These are phyloP conservation scores for Sporothrix luriei DNA, from an alignment of 2,329 filamentous ascomycete species.

Conservation along the genomic window DNA sequence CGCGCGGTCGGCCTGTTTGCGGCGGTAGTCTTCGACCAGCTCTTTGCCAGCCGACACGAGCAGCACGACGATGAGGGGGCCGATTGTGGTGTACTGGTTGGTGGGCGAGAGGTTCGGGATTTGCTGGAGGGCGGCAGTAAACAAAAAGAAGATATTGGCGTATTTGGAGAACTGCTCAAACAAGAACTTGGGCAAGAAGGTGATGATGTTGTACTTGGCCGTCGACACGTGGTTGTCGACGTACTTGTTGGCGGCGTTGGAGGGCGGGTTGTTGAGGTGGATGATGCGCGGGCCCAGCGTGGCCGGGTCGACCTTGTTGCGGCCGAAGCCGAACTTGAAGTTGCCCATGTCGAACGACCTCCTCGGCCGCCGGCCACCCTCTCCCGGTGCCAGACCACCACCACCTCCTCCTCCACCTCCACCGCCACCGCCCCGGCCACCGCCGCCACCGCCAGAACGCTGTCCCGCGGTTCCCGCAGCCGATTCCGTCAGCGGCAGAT, in stretches of 20 bases:
- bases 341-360: conserved; percentile 70
- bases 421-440: not conserved
- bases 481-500: conserved; percentile 86
- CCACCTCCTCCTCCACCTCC: conserved; percentile 45
- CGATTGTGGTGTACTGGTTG: conserved; percentile 94
- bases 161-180: conserved; percentile 99
- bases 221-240: conserved; percentile 97
- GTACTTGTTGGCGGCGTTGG: conserved; percentile 86
- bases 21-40: conserved; percentile 86
- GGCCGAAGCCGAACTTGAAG: conserved; percentile 91
- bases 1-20: conserved; percentile 81
- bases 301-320: conserved; percentile 82
- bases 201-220: conserved; percentile 92
- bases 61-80: conserved; percentile 85
- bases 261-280: conserved; percentile 92
- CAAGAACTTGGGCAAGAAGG: conserved; percentile 94
- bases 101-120: conserved; percentile 94
- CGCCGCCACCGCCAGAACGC: conserved; percentile 35
- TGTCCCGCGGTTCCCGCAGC: conserved; percentile 47
- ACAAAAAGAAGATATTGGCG: conserved; percentile 98
- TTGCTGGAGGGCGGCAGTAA: conserved; percentile 91
- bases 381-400: conserved; percentile 40
- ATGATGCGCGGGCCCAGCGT: conserved; percentile 91
- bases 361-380: conserved; percentile 41
- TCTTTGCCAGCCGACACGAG: conserved; percentile 96